These are phyloP conservation scores for Aspergillus haitiensis DNA, from an alignment of 495 filamentous ascomycete genomes.

Conservation along the genomic window DNA sequence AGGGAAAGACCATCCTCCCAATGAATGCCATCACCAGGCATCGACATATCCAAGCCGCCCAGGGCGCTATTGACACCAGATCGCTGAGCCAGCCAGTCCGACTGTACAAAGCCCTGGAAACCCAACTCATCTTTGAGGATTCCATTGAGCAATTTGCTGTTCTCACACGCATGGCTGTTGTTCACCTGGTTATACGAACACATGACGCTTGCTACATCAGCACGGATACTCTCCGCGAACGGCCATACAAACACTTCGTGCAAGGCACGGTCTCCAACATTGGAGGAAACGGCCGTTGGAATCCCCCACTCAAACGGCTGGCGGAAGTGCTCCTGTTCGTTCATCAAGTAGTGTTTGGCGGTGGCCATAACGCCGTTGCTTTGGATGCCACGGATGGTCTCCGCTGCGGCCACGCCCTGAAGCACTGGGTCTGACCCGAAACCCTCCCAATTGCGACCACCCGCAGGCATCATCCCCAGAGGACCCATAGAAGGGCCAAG, in stretches of 20 bases:
- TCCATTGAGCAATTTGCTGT: constrained; percentile 88
- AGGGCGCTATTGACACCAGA: constrained; percentile 77
- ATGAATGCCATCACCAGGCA: constrained; percentile 84
- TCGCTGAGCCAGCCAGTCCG: constrained; percentile 89
- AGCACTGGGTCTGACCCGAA: constrained; percentile 79
- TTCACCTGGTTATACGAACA: constrained; percentile 90
- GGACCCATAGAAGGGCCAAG: constrained; percentile 77
- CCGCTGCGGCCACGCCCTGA: constrained; percentile 63
- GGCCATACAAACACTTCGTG: constrained; percentile 91
- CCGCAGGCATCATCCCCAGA: constrained; percentile 77
- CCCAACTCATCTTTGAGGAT: constrained; percentile 93
- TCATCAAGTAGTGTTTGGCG: constrained; percentile 77
- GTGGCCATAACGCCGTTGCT: constrained; percentile 79
- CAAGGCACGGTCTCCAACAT: constrained; percentile 77
- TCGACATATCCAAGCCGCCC: constrained; percentile 88
- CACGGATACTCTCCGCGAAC: constrained; percentile 80
- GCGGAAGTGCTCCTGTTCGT: constrained; percentile 88
- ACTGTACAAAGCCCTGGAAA: constrained; percentile 92
- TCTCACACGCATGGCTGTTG: constrained; percentile 86
- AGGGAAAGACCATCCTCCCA: constrained; percentile 79
- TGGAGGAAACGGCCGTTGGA: constrained; percentile 72
- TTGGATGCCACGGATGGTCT: constrained; percentile 77
- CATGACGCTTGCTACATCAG: constrained; percentile 87
- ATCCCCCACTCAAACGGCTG: constrained; percentile 73
- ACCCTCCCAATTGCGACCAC: constrained; percentile 90